Evolutionary conservation across 2,329 filamentous ascomycete genomes (phyloP).

Genomic region (Dactylellina parvicollis): DNA sequence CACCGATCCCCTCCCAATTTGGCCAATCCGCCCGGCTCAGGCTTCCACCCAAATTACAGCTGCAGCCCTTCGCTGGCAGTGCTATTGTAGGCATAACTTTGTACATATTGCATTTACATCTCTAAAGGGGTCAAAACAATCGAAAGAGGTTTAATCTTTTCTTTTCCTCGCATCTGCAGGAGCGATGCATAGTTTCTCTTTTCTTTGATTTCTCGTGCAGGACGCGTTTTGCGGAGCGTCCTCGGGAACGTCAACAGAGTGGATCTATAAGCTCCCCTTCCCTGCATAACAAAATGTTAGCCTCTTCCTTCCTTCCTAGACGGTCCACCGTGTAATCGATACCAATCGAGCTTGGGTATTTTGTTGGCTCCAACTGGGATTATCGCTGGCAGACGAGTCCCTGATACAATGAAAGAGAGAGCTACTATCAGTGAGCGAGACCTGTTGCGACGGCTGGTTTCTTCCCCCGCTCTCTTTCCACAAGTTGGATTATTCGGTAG

Average conservation of each 20-base stretch:
- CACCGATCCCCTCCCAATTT: too few species aligned
- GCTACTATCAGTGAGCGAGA: constrained; percentile 2
- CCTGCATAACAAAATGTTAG: too few species aligned
- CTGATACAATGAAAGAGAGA: not conserved
- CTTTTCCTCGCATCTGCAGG: constrained; percentile 10
- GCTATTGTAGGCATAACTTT: not conserved
- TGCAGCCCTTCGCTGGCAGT: constrained; percentile 22
- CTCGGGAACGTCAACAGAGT: constrained; percentile 50
- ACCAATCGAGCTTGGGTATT: constrained; percentile 8
- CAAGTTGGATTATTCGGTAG: not conserved
- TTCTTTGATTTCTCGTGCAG: constrained; percentile 1
- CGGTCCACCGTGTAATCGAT: not conserved
- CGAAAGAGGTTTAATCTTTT: too few species aligned
- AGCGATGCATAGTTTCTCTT: too few species aligned
- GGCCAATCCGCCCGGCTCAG: not conserved
- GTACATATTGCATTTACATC: not conserved
- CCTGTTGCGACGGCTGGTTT: constrained; percentile 37
- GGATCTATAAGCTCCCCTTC: constrained; percentile 1
- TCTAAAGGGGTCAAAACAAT: too few species aligned
- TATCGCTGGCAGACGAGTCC: not conserved
- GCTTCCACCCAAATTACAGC: constrained; percentile 30
- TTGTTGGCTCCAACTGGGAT: not conserved
- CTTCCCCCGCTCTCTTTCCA: too few species aligned
- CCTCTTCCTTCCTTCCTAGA: not conserved
- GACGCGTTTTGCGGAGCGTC: constrained; percentile 38